These are phyloP conservation scores for Mycosphaerella arachidis DNA, from an alignment of 2,329 filamentous ascomycete species.

Conservation along the genomic window DNA sequence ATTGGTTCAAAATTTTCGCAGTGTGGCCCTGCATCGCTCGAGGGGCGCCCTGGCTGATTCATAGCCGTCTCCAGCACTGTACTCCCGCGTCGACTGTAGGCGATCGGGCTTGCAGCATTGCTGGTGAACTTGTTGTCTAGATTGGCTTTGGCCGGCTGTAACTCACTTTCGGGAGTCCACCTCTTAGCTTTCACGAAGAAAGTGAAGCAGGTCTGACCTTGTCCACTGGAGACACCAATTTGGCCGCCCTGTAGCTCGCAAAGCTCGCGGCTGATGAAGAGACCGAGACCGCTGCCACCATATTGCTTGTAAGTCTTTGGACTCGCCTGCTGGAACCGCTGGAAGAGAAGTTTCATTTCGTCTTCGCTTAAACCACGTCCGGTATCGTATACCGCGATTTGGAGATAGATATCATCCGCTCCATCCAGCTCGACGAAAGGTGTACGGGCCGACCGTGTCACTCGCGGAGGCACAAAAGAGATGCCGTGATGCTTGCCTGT, in stretches of 20 bases:
- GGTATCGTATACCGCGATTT: constrained; percentile 42
- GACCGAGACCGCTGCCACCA: constrained; percentile 42
- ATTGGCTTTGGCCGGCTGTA: neutral
- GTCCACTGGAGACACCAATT: constrained; percentile 41
- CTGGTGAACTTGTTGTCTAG: constrained; percentile 17
- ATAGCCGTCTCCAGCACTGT: constrained; percentile 9
- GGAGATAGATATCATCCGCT: constrained; percentile 38
- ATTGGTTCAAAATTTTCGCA: constrained; percentile 13
- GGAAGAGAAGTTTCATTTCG: constrained; percentile 40
- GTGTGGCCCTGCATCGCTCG: constrained; percentile 7
- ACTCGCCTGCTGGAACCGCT: constrained; percentile 38
- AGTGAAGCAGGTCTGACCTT: constrained; percentile 42
- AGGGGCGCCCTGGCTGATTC: constrained; percentile 5
- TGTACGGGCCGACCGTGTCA: constrained; percentile 20
- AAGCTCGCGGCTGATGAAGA: constrained; percentile 45
- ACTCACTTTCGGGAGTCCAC: constrained; percentile 10
- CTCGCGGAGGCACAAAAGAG: constrained; percentile 29
- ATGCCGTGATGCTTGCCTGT: constrained; percentile 31
- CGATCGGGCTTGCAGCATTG: constrained; percentile 24
- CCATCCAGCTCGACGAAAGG: constrained; percentile 31
- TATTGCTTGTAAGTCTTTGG: constrained; percentile 37
- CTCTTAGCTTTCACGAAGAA: constrained; percentile 41
- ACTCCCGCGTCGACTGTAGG: constrained; percentile 24
- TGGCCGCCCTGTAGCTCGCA: constrained; percentile 42
- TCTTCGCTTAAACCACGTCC: constrained; percentile 39